Conservation (phyloP, 768 basidiomycete genomes). For the Leccinum rimulosum region DNA sequence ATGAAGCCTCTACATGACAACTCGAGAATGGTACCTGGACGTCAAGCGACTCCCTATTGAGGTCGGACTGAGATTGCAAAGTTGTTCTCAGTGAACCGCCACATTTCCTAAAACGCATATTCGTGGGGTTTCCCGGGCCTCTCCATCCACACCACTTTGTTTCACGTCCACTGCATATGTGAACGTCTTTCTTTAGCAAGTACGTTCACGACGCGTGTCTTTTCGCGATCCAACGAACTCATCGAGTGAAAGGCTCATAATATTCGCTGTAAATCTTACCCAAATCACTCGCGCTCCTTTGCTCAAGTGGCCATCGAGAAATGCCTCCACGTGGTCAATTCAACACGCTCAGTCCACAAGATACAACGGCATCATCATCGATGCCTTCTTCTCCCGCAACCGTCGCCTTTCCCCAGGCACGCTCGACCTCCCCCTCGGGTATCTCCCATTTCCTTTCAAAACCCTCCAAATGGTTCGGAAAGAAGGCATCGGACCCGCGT, state of each 20-base stretch:
- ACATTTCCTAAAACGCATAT: conserved; percentile 24
- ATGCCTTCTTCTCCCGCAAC: conserved; percentile 35
- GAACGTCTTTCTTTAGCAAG: conserved; percentile 10
- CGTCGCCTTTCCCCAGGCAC: conserved; percentile 41
- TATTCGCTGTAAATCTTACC: neutral
- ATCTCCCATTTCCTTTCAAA: conserved; percentile 64
- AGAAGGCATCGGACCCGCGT: conserved; percentile 56
- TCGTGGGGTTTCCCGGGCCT: conserved; percentile 1
- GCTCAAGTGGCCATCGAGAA: neutral
- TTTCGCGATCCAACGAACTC: conserved; percentile 1
- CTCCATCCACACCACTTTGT: neutral
- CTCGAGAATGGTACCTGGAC: neutral
- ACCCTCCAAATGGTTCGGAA: conserved; percentile 70
- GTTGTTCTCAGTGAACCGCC: conserved; percentile 5
- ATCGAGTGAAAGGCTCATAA: neutral
- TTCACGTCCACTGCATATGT: conserved; percentile 21
- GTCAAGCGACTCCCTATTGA: neutral
- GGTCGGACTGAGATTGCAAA: neutral
- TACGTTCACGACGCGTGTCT: conserved; percentile 13
- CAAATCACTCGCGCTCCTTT: neutral
- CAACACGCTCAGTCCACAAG: conserved; percentile 41
- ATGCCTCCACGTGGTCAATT: conserved; percentile 54
- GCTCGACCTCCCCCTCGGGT: conserved; percentile 63
- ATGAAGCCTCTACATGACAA: neutral
- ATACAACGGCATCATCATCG: conserved; percentile 22